These are phyloP conservation scores for Phyllosticta citrichinensis DNA, from an alignment of 2,329 filamentous ascomycete species.

Conservation along the genomic window DNA sequence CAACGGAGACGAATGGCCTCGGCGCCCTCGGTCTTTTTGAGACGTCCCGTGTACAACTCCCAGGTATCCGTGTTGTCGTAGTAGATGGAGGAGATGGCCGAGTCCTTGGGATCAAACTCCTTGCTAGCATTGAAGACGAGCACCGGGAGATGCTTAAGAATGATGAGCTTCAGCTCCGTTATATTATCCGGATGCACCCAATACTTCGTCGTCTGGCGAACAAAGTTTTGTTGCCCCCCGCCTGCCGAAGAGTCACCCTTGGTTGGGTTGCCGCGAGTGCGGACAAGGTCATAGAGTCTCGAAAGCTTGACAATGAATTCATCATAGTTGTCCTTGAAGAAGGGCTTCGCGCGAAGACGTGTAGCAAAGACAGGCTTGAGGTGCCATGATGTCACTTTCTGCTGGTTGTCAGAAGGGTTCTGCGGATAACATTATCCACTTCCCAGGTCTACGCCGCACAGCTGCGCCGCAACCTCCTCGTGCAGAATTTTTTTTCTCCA, in stretches of 20 bases:
- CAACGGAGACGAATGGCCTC: constrained; percentile 93
- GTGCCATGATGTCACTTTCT: constrained; percentile 93
- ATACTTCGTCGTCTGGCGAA: constrained; percentile 97
- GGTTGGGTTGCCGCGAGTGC: constrained; percentile 83
- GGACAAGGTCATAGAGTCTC: constrained; percentile 86
- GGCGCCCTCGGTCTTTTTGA: constrained; percentile 96
- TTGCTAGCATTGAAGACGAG: constrained; percentile 96
- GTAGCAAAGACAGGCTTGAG: constrained; percentile 93
- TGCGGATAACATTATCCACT: not conserved
- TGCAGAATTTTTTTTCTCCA: not conserved
- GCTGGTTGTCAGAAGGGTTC: not conserved
- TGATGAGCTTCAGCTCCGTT: constrained; percentile 94
- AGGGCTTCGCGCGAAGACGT: constrained; percentile 87
- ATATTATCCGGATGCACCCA: constrained; percentile 99
- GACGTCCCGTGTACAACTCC: constrained; percentile 84
- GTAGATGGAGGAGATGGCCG: constrained; percentile 96
- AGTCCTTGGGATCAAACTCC: constrained; percentile 83
- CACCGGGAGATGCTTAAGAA: constrained; percentile 93
- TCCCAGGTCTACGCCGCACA: not conserved
- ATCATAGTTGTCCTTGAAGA: constrained; percentile 99
- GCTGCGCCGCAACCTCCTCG: not conserved
- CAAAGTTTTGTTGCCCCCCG: constrained; percentile 86
- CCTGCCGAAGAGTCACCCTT: constrained; percentile 88
- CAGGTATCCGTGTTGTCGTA: constrained; percentile 92
- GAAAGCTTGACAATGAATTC: constrained; percentile 90